Conservation (phyloP, 495 filamentous ascomycete species). For the Talaromyces trachyspermus region DNA sequence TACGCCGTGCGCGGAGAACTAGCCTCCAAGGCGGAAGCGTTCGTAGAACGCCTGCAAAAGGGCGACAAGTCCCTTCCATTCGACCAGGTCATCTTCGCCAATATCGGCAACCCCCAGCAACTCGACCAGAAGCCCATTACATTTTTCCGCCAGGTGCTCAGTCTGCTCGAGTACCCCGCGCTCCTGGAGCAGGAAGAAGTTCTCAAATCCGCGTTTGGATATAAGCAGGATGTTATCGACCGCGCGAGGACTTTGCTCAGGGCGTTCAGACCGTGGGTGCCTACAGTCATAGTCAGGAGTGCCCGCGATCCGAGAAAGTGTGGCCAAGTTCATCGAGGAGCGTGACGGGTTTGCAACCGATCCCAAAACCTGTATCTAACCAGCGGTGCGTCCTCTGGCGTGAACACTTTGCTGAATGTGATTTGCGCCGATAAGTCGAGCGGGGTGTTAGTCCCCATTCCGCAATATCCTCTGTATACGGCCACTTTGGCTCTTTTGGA, state of each 20-base stretch:
- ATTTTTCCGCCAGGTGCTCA: conserved; percentile 96
- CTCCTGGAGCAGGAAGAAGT: conserved; percentile 72
- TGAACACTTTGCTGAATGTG: conserved; percentile 84
- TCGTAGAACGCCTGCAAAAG: conserved; percentile 60
- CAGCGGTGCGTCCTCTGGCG: conserved; percentile 85
- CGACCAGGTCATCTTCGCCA: conserved; percentile 84
- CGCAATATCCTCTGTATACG: conserved; percentile 96
- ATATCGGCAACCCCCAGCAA: conserved; percentile 98
- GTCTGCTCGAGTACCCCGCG: conserved; percentile 81
- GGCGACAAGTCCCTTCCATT: conserved; percentile 70
- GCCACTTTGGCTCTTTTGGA: conserved; percentile 82
- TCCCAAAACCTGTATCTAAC: conserved; percentile 76
- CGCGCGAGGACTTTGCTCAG: conserved; percentile 70
- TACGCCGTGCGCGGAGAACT: conserved; percentile 97
- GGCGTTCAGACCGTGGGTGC: conserved; percentile 88
- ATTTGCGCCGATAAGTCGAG: conserved; percentile 74
- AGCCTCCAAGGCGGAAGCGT: conserved; percentile 82
- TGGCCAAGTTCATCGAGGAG: conserved; percentile 86
- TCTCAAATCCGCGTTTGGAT: conserved; percentile 59
- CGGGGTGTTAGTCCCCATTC: conserved; percentile 89
- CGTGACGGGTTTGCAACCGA: conserved; percentile 84
- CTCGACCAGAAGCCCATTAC: conserved; percentile 98
- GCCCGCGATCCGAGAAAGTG: conserved; percentile 73
- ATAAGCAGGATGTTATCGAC: conserved; percentile 81
- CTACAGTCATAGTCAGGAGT: conserved; percentile 89